These are phyloP conservation scores for Diplodia seriata DNA, from an alignment of 2,329 filamentous ascomycete species.

Conservation along the genomic window DNA sequence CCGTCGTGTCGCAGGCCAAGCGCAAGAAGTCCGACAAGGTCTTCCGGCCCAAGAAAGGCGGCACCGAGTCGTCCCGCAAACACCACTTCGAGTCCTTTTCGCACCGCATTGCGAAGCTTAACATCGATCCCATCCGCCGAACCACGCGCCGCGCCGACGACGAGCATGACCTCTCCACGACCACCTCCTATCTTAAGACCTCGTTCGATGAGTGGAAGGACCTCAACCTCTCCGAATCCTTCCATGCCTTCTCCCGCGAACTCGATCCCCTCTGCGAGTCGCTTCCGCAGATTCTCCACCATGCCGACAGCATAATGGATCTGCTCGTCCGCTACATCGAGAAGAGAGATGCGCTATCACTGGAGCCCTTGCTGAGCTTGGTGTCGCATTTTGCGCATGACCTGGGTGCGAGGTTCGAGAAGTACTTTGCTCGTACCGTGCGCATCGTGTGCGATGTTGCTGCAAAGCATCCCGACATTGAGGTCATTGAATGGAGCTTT, in stretches of 20 bases:
- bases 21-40: conserved; percentile 59
- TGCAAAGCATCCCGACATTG: conserved; percentile 75
- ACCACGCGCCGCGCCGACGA: conserved; percentile 86
- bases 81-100: conserved; percentile 93
- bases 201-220: conserved; percentile 89
- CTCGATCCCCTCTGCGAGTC: conserved; percentile 83
- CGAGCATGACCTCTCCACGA: conserved; percentile 74
- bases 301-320: conserved; percentile 84
- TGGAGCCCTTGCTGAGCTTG: conserved; percentile 88
- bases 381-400: conserved; percentile 95
- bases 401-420: conserved; percentile 84
- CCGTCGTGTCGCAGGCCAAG: conserved; percentile 51
- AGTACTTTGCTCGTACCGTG: conserved; percentile 80
- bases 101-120: conserved; percentile 86
- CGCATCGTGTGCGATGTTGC: conserved; percentile 79
- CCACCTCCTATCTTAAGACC: conserved; percentile 85
- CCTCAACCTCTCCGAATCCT: conserved; percentile 84
- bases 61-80: conserved; percentile 77
- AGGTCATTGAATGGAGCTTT: conserved; percentile 98
- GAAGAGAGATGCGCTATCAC: conserved; percentile 75
- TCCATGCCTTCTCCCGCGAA: conserved; percentile 77
- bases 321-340: conserved; percentile 77
- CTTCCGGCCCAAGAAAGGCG: conserved; percentile 70
- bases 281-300: conserved; percentile 88
- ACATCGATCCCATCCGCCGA: conserved; percentile 90